Percentiles rank a stretch among this genome's conserved stretches.
Conservation (phyloP, 176 grass and related monocot genomes). For the Musa acuminata region DNA sequence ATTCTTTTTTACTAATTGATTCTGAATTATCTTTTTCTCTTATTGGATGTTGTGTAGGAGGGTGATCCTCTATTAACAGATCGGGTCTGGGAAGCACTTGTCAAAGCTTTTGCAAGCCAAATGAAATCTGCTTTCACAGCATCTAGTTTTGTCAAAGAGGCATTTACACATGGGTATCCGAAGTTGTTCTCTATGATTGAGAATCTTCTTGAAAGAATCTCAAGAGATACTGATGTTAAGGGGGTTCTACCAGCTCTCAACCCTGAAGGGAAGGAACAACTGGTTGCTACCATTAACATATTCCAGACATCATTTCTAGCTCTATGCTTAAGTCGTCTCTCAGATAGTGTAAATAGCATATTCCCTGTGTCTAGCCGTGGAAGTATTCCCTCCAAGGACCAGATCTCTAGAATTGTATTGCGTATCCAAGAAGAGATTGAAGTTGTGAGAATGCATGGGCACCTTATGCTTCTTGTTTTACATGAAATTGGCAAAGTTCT, state of each 20-base stretch:
- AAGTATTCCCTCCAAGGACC: constrained; percentile 92
- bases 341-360: constrained; percentile 92
- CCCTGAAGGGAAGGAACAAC: constrained; percentile 64
- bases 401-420: constrained; percentile 87
- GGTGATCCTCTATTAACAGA: too few relatives aligned
- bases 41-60: too few relatives aligned
- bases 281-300: constrained; percentile 68
- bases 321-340: constrained; percentile 76
- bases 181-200: too few relatives aligned
- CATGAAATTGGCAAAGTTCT: constrained; percentile 82
- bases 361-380: constrained; percentile 80
- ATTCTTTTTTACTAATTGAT: too few relatives aligned
- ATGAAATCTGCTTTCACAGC: too few relatives aligned
- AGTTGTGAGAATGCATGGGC: constrained; percentile 87
- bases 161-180: too few relatives aligned
- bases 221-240: constrained; percentile 82
- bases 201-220: too few relatives aligned
- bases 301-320: too few relatives aligned
- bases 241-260: constrained; percentile 74
- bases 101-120: too few relatives aligned
- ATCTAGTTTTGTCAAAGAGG: too few relatives aligned
- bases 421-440: constrained; percentile 96
- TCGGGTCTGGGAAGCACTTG: too few relatives aligned
- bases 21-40: too few relatives aligned
- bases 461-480: constrained; percentile 71